These are phyloP conservation scores for Rosa multiflora DNA, from an alignment of 306 rosid genomes.

Conservation along the genomic window DNA sequence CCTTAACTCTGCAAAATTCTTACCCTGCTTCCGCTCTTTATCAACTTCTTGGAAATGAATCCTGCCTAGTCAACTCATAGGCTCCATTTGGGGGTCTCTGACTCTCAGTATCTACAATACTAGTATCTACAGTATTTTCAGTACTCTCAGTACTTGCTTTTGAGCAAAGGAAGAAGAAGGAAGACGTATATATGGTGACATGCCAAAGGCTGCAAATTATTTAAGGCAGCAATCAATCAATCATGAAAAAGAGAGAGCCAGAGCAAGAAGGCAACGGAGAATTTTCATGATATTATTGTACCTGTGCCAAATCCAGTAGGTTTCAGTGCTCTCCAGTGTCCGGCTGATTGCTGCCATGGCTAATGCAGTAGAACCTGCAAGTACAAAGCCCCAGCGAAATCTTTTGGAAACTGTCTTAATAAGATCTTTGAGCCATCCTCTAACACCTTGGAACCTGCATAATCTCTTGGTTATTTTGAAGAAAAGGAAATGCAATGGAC, in stretches of 20 bases:
- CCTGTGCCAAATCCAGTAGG: conserved; percentile 99
- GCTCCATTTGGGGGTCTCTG: conserved; percentile 27
- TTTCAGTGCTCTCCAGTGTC: conserved; percentile 72
- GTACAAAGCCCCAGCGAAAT: conserved; percentile 70
- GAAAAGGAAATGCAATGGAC: conserved; percentile 1
- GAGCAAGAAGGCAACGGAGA: conserved; percentile 4
- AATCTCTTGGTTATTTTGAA: conserved; percentile 14
- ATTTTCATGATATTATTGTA: conserved; percentile 26
- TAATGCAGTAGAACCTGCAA: conserved; percentile 65
- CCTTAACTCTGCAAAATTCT: conserved; percentile 11
- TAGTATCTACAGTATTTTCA: background rate
- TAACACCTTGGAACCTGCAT: conserved; percentile 64
- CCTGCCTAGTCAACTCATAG: conserved; percentile 49
- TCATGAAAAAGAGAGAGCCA: conserved; percentile 14
- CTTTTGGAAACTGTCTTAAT: conserved; percentile 54
- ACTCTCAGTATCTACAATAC: conserved; percentile 27
- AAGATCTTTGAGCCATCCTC: conserved; percentile 56
- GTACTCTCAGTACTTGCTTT: conserved; percentile 36
- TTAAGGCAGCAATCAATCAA: conserved; percentile 11
- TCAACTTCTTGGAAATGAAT: conserved; percentile 36
- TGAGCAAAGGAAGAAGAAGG: conserved; percentile 74
- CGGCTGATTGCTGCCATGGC: conserved; percentile 82
- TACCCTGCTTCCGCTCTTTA: background rate
- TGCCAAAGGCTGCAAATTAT: conserved; percentile 87
- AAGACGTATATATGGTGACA: conserved; percentile 71